Percentiles rank a stretch among this genome's conserved stretches.
Conservation (phyloP, 768 basidiomycete genomes). For the Agrocybe praecox region DNA sequence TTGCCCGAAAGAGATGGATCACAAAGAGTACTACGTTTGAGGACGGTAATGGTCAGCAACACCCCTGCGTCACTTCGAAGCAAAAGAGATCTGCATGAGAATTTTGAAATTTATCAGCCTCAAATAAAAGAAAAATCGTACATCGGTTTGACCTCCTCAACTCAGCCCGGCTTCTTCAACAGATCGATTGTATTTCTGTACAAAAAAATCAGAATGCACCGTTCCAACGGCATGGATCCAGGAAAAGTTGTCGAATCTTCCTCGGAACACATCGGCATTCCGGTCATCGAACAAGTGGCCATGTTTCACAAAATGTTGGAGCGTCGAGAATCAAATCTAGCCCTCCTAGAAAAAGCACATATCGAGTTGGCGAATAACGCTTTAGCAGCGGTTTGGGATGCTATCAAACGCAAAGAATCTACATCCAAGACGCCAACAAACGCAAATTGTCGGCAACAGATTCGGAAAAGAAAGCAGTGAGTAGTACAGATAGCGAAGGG, state of each 20-base stretch:
- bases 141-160: slow-evolving; percentile 59
- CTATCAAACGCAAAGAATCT: slow-evolving; percentile 42
- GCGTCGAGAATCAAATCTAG: slow-evolving; percentile 70
- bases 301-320: slow-evolving; percentile 82
- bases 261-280: slow-evolving; percentile 28
- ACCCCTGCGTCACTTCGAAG: slow-evolving; percentile 67
- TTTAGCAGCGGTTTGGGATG: slow-evolving; percentile 53
- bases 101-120: slow-evolving; percentile 81
- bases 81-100: slow-evolving; percentile 77
- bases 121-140: slow-evolving; percentile 63
- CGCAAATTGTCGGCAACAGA: slow-evolving; percentile 32
- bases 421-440: slow-evolving; percentile 35
- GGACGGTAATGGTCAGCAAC: slow-evolving; percentile 85
- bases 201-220: slow-evolving; percentile 56
- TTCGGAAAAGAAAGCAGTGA: slow-evolving; percentile 32
- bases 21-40: slow-evolving; percentile 59
- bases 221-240: slow-evolving; percentile 21
- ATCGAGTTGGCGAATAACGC: slow-evolving; percentile 68
- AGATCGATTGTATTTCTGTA: slow-evolving; percentile 61
- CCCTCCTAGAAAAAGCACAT: slow-evolving; percentile 78
- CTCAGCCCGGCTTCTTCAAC: slow-evolving; percentile 67
- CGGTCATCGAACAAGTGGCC: slow-evolving; percentile 71
- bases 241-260: slow-evolving; percentile 9
- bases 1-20: slow-evolving; percentile 37
- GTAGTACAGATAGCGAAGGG: slow-evolving; percentile 40